Evolutionary conservation across 208 protist species (phyloP), one percentile per base, ranked within the genome.

Genomic region (Leishmania amazonensis): DNA sequence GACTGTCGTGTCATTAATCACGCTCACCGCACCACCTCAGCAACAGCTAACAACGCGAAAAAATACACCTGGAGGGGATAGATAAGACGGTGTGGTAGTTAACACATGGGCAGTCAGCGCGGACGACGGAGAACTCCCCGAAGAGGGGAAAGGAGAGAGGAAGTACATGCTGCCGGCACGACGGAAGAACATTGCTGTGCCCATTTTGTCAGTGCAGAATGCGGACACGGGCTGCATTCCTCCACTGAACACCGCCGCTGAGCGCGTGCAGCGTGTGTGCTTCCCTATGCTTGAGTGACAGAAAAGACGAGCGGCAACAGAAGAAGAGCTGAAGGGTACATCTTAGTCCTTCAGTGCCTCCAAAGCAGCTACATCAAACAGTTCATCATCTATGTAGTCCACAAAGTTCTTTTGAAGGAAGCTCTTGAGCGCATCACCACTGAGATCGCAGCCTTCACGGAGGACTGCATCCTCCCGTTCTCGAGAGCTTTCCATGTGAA

Each of bases 371-470:
- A 87, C 40, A 70, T 90, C 83, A 60, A 88, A 76, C n/a, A 93
- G 28, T 35, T 89, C 87, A 11, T 93, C 77, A 76, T 95, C 89
- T 67, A 91, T 79, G 74, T 89, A 96, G 64, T 97, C 94, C n/a
- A 89, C 81, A 83, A 97, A 97, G 60, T 97, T 93, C 31, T 86
- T 85, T 75, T 94, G 83, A 57, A 97, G 77, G 85, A 96, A 97
- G 28, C 85, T 85, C 78, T 89, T 91, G 1, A 97, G 88, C 3
- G 86, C 81, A 40, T 89, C 81, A 51, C 94, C 82, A 70, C 62
- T 73, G 40, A 80, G 76, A 42, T 45, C 45, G n/a, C 76, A 17
- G 67, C 78, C 89, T 49, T 89, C 87, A 58, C 47, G 76, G 40
- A 95, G 64, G 17, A 96, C 73, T 57, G 84, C 86, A 5, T 91